phyloP scores from a whole-genome alignment of 495 filamentous ascomycete genomes.

The Podospora pseudopauciseta region DNA sequence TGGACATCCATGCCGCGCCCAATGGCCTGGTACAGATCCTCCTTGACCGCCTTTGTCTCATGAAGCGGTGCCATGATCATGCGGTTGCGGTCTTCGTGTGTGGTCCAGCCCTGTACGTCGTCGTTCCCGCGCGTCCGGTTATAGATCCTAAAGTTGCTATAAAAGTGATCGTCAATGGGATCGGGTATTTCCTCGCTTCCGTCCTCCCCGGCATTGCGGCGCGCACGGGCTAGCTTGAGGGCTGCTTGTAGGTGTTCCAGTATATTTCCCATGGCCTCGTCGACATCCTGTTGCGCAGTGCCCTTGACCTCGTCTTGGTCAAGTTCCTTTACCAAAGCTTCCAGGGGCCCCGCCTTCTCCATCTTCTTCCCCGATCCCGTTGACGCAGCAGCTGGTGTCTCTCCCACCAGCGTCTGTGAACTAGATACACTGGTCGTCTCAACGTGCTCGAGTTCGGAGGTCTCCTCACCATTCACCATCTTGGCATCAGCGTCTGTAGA shows the following conservation, averaged over 20 bases:
- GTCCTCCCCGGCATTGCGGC: conserved; percentile 47
- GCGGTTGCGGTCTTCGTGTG: not conserved
- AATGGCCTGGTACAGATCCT: not conserved
- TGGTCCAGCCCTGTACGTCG: not conserved
- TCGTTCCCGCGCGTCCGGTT: not conserved
- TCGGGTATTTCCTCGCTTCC: conserved; percentile 63
- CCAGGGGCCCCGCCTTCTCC: not conserved
- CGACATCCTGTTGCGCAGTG: conserved; percentile 77
- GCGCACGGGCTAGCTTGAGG: conserved; percentile 57
- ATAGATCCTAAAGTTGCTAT: conserved; percentile 19
- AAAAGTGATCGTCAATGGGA: conserved; percentile 36
- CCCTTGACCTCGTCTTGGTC: conserved; percentile 19
- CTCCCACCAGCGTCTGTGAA: conserved; percentile 45
- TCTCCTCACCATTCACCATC: conserved; percentile 20
- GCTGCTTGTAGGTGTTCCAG: conserved; percentile 86
- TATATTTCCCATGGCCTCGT: conserved; percentile 89
- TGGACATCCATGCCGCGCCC: not conserved
- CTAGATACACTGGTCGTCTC: conserved; percentile 38
- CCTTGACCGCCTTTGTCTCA: conserved; percentile 53
- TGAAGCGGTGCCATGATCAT: not conserved
- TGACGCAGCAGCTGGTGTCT: conserved; percentile 16
- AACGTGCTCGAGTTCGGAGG: conserved; percentile 17
- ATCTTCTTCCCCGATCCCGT: conserved; percentile 16
- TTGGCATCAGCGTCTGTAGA: too few species aligned
- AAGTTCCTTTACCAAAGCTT: conserved; percentile 6